phyloP scores from a whole-genome alignment of 345 rosid genomes.

The Schrenkiella parvula region DNA sequence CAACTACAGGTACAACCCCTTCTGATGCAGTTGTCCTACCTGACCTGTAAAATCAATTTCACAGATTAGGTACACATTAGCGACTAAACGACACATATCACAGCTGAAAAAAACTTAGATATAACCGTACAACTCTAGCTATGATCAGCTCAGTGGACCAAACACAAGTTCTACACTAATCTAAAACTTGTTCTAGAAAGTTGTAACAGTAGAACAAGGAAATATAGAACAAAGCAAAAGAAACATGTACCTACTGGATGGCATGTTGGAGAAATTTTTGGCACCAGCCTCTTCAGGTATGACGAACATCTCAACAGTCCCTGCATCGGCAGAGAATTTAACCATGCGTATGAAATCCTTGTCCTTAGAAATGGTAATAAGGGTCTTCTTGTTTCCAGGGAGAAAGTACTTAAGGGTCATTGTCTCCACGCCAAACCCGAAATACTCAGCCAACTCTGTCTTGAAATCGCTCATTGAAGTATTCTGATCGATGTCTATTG shows the following conservation, averaged over 20 bases:
- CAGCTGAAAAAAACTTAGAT: background rate
- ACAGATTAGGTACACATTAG: background rate
- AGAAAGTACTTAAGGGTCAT: constrained; percentile 81
- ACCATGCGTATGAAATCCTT: constrained; percentile 86
- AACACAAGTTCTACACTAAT: background rate
- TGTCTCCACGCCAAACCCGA: constrained; percentile 45
- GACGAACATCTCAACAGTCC: constrained; percentile 62
- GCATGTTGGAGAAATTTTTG: constrained; percentile 50
- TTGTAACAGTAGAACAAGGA: background rate
- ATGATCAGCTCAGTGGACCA: background rate
- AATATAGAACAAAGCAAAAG: background rate
- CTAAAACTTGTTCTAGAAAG: background rate
- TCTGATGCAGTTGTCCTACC: constrained; percentile 64
- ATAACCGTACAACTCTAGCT: background rate
- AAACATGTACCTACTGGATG: constrained; percentile 61
- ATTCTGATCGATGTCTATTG: constrained; percentile 61
- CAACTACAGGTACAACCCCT: constrained; percentile 46
- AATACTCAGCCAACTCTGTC: constrained; percentile 78
- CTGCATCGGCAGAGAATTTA: constrained; percentile 62
- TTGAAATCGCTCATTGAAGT: constrained; percentile 61
- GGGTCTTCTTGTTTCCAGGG: constrained; percentile 85
- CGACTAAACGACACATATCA: background rate
- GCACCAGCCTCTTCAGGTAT: constrained; percentile 56
- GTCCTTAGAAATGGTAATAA: constrained; percentile 81
- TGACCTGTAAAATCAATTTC: constrained; percentile 46